Evolutionary conservation across 306 rosid species (phyloP), one percentile per base, ranked within the genome.

Genomic region (Sesbania bispinosa): DNA sequence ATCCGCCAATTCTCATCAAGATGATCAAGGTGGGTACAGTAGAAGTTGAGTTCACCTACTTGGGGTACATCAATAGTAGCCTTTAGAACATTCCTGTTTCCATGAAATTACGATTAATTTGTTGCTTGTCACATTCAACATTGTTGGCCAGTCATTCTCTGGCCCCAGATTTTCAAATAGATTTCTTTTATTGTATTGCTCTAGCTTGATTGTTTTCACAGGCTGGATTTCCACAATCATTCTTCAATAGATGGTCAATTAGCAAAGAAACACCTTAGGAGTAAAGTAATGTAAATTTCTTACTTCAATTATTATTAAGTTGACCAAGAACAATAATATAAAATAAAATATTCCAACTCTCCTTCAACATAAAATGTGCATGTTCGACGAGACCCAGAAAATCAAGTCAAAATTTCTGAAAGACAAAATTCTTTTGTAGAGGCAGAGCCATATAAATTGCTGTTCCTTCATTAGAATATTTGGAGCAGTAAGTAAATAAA

Each of bases 1-100:
- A 95, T 95, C 21, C 99, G 62, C 99, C 97, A 95, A 67, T 84
- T 86, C 80, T 95, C 99, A 51, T 91, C 89, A 5, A 94, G 97
- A 76, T 94, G 98, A 83, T 94, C 97, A 57, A 94, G 97, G 80
- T 87, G 97, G 3, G 98, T 94, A 43, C 98, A 88, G 58, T 85
- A 84, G 66, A 95, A 82, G 62, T 88, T 91, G 14, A 95, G 81
- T 73, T 95, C 99, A 47, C 99, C 99, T n/a, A 71, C 80, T 75
- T 86, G 60, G 7, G 96, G 96, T 14, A 95, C 96, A 36, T 89
- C 99, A 4, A 95, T 89, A 1, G 97, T 95, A 48, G 89, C 96
- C 79, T 90, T 95, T 14, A 95, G 67, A 66, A 95, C 99, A 77
- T 95, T 95, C 90, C 97, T 94, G 86, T n/a, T 51, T 27, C 20